phyloP scores from a whole-genome alignment of 768 basidiomycete genomes.

The Leucocoprinus leucothites region DNA sequence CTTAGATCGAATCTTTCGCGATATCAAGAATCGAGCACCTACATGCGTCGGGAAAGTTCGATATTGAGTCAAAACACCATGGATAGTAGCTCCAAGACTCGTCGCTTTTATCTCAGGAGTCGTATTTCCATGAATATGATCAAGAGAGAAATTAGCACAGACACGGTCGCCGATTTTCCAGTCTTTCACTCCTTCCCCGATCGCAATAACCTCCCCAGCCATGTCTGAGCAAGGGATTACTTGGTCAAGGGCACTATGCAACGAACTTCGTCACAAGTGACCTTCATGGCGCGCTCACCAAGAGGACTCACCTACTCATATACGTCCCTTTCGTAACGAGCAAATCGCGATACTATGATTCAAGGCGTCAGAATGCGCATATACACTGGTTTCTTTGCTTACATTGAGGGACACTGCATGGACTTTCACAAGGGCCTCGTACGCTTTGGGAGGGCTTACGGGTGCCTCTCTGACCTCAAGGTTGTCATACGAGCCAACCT shows the following conservation, averaged over 20 bases:
- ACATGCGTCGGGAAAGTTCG: constrained; percentile 35
- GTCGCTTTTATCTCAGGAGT: constrained; percentile 30
- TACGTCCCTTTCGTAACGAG: neutral
- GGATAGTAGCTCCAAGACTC: constrained; percentile 42
- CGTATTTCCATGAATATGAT: constrained; percentile 45
- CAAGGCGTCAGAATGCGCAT: constrained; percentile 36
- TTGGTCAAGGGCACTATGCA: constrained; percentile 25
- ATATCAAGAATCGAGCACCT: neutral
- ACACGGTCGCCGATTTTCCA: constrained; percentile 60
- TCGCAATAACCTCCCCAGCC: constrained; percentile 53
- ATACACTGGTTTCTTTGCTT: neutral
- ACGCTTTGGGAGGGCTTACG: constrained; percentile 32
- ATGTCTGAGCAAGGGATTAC: constrained; percentile 46
- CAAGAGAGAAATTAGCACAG: constrained; percentile 47
- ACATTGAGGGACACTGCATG: constrained; percentile 57
- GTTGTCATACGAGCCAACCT: constrained; percentile 22
- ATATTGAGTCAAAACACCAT: constrained; percentile 56
- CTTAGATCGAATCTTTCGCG: too few relatives aligned
- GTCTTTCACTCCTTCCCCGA: constrained; percentile 38
- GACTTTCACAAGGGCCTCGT: constrained; percentile 53
- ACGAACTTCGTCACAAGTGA: neutral
- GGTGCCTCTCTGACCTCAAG: constrained; percentile 23
- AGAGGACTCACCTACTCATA: constrained; percentile 16
- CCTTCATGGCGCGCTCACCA: constrained; percentile 24
- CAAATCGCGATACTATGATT: constrained; percentile 43